Conservation (phyloP, 768 basidiomycete species). For the Daedaleopsis sinensis region DNA sequence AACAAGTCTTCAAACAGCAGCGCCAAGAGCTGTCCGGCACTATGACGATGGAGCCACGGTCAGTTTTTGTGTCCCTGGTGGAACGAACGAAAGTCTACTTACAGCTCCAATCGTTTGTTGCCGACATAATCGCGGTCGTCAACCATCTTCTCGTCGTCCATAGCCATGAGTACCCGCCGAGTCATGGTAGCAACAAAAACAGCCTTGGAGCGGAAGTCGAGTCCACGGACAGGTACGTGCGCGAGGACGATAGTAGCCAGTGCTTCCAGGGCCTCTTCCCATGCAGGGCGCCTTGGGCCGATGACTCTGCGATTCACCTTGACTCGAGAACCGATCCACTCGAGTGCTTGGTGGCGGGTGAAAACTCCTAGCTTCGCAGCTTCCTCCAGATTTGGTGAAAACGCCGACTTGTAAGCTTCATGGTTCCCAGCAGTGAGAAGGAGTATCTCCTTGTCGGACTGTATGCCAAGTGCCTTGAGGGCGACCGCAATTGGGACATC, state of each 20-base stretch:
- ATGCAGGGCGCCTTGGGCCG: conserved; percentile 81
- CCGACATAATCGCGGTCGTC: conserved; percentile 99
- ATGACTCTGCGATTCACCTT: conserved; percentile 83
- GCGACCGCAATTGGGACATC: conserved; percentile 96
- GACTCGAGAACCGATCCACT: conserved; percentile 92
- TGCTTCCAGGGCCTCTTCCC: conserved; percentile 96
- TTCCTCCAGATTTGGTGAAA: conserved; percentile 93
- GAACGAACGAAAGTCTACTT: conserved; percentile 35
- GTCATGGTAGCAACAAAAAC: conserved; percentile 99
- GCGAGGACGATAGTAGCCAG: conserved; percentile 97
- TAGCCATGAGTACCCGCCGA: conserved; percentile 91
- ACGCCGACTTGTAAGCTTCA: conserved; percentile 83
- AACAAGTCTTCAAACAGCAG: conserved; percentile 97
- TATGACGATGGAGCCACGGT: conserved; percentile 35
- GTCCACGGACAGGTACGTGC: conserved; percentile 87
- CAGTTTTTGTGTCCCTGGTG: background rate
- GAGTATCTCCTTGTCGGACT: conserved; percentile 97
- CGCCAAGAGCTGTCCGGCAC: conserved; percentile 94
- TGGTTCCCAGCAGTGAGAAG: conserved; percentile 91
- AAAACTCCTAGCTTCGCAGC: conserved; percentile 89
- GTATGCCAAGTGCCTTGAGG: conserved; percentile 94
- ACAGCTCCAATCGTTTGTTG: conserved; percentile 98
- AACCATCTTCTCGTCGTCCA: conserved; percentile 95
- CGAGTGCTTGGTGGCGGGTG: conserved; percentile 91
- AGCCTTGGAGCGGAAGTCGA: conserved; percentile 92